These are phyloP conservation scores for Arabis alpina DNA, from an alignment of 345 rosid genomes.

Conservation along the genomic window DNA sequence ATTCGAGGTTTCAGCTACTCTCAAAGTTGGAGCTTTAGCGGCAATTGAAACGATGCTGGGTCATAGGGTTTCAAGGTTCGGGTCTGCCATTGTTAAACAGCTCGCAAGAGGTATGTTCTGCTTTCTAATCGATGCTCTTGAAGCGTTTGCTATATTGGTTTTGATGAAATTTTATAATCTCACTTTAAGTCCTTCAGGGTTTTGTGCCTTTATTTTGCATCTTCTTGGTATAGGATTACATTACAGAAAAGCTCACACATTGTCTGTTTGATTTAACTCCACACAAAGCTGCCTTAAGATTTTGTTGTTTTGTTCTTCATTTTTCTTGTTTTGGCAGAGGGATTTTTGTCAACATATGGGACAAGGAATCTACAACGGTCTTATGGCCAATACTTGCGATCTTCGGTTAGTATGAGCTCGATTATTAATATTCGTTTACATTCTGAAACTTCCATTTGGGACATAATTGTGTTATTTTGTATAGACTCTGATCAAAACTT, in stretches of 20 bases:
- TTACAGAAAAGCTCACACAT: constrained; percentile 14
- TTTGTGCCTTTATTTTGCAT: not conserved
- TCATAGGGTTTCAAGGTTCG: constrained; percentile 52
- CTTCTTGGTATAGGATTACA: constrained; percentile 6
- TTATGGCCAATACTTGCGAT: constrained; percentile 41
- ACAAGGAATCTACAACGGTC: constrained; percentile 31
- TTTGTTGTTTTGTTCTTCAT: constrained; percentile 12
- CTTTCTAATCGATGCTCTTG: not conserved
- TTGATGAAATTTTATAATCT: not conserved
- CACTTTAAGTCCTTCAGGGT: constrained; percentile 4
- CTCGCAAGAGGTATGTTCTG: constrained; percentile 52
- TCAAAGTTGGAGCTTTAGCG: constrained; percentile 16
- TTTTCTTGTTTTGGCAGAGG: constrained; percentile 45
- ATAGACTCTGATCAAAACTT: not conserved
- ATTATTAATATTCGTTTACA: not conserved
- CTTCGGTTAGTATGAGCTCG: constrained; percentile 52
- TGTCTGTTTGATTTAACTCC: constrained; percentile 7
- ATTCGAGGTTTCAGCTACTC: constrained; percentile 26
- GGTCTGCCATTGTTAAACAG: constrained; percentile 49
- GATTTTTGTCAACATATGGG: constrained; percentile 36
- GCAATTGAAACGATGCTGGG: constrained; percentile 47
- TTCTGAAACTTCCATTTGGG: not conserved
- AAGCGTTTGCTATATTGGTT: not conserved
- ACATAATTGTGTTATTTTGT: not conserved
- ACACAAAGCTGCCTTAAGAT: constrained; percentile 18